phyloP scores from a whole-genome alignment of 1,284 basidiomycete species.

The Cystobasidium slooffiae region DNA sequence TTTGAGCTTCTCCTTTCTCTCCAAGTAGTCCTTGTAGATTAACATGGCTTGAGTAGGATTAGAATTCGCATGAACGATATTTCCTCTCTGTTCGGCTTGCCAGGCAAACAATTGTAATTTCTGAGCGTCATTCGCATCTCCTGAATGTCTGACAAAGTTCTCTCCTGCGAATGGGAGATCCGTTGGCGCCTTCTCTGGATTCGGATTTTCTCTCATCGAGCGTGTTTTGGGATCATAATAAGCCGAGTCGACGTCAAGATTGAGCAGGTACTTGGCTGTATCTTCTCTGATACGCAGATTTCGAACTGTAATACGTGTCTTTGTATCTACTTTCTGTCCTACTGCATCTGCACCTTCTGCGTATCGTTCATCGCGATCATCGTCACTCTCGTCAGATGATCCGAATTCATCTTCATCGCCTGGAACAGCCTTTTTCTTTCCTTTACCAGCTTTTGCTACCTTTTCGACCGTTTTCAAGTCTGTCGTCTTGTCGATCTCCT shows the following conservation, averaged over 20 bases:
- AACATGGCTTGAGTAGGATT: constrained; percentile 95
- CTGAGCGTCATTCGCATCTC: constrained; percentile 89
- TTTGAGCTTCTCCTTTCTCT: constrained; percentile 90
- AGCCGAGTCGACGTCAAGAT: constrained; percentile 90
- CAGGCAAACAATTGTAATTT: constrained; percentile 94
- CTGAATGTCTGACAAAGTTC: constrained; percentile 88
- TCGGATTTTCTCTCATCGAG: constrained; percentile 97
- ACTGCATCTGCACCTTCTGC: constrained; percentile 96
- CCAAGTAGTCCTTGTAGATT: constrained; percentile 83
- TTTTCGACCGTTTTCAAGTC: constrained; percentile 63
- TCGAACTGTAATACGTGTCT: constrained; percentile 96
- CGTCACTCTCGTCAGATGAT: constrained; percentile 70
- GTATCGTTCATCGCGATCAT: constrained; percentile 90
- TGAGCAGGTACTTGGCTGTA: constrained; percentile 98
- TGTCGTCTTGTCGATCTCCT: constrained; percentile 96
- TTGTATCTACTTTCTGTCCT: constrained; percentile 95
- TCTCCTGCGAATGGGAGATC: constrained; percentile 94
- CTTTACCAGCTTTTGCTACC: constrained; percentile 75
- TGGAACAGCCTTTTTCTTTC: constrained; percentile 62
- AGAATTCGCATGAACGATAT: constrained; percentile 92
- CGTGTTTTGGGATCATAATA: constrained; percentile 99
- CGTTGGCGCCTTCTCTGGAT: constrained; percentile 74
- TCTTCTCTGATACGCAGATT: constrained; percentile 99
- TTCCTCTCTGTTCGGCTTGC: constrained; percentile 90
- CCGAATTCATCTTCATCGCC: constrained; percentile 85